phyloP scores from a whole-genome alignment of 495 filamentous ascomycete genomes.

The Endocarpon pusillum region DNA sequence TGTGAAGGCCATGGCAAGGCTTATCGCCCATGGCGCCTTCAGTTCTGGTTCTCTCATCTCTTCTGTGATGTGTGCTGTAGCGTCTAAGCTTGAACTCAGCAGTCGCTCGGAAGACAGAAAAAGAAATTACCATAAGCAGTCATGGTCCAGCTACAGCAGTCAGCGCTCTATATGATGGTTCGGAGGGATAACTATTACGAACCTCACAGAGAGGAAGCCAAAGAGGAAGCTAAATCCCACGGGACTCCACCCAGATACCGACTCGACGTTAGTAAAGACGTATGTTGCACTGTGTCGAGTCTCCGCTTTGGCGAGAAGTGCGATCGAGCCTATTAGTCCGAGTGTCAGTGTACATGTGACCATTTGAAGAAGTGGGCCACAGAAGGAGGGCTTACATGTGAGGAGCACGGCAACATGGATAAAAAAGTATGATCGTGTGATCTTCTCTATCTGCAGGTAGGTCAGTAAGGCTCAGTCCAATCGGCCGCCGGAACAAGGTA shows the following conservation, averaged over 20 bases:
- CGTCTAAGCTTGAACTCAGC: no score
- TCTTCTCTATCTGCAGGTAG: slow-evolving; percentile 44
- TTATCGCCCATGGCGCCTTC: slow-evolving; percentile 45
- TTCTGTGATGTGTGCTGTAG: slow-evolving; percentile 44
- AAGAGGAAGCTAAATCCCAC: slow-evolving; percentile 52
- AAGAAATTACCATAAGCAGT: no score
- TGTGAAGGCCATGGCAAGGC: slow-evolving; percentile 39
- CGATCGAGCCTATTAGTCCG: no score
- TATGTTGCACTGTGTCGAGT: slow-evolving; percentile 41
- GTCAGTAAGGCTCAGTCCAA: no score
- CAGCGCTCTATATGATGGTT: neutral
- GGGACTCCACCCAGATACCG: slow-evolving; percentile 43
- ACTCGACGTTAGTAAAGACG: slow-evolving; percentile 44
- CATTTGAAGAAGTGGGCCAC: no score
- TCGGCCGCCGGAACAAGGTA: no score
- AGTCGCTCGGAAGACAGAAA: neutral
- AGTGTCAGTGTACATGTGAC: no score
- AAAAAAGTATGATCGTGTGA: slow-evolving; percentile 46
- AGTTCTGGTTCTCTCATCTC: slow-evolving; percentile 41
- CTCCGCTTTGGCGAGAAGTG: slow-evolving; percentile 39
- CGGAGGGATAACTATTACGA: neutral
- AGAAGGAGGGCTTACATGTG: no score
- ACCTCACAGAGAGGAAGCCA: slow-evolving; percentile 49
- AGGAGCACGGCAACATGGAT: slow-evolving; percentile 45
- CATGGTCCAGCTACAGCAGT: no score